Base-by-base conservation (phyloP, 805 yeast genomes). In the Metschnikowia vanudenii region DNA sequence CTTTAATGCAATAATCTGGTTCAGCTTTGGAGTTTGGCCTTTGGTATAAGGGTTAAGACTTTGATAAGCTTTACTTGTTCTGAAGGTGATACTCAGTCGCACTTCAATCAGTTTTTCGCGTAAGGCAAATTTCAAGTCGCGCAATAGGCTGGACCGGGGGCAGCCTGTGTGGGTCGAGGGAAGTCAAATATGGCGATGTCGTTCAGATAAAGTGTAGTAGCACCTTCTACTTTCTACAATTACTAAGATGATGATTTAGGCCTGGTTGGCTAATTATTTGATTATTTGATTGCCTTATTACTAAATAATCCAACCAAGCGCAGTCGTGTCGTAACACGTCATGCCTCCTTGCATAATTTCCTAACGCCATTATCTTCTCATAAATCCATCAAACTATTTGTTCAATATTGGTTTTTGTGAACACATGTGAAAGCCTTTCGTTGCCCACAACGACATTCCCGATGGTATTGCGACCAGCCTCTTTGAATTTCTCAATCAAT, bases 381-480 rank as follows among this genome's bases (percentile, higher is more conserved):
- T 40, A 32, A 31, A 40, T 18, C 18, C 26, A 12, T 43, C 22
- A 44, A 20, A 28, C 43, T 12, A 24, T 6, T 16, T 26, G 37
- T 33, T 39, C 39, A 29, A 33, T 22, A 20, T 44, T 39, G 37
- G 19, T 35, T 17, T 45, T 45, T 41, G 43, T 45, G 50, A 71
- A 71, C 16, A 71, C 74, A 41, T 67, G 61, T 32, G 64, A 63
- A 28, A 72, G 59, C 47, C 77, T 59, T 41, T 72, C 76, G 53
- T 66, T 65, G 14, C 77, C 77, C 40, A 72, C 70, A 67, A 72
- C 68, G 37, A 69, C 51, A 55, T 69, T 69, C 16, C 77, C 77
- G 41, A 72, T 52, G 12, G 69, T 55, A 36, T 61, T 62, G 51
- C 77, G 61, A n/a, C 67, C 61, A 26, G 56, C 53, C 22, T 57